phyloP scores from a whole-genome alignment of 1,284 basidiomycete genomes.

The Porogramme epimiltina region DNA sequence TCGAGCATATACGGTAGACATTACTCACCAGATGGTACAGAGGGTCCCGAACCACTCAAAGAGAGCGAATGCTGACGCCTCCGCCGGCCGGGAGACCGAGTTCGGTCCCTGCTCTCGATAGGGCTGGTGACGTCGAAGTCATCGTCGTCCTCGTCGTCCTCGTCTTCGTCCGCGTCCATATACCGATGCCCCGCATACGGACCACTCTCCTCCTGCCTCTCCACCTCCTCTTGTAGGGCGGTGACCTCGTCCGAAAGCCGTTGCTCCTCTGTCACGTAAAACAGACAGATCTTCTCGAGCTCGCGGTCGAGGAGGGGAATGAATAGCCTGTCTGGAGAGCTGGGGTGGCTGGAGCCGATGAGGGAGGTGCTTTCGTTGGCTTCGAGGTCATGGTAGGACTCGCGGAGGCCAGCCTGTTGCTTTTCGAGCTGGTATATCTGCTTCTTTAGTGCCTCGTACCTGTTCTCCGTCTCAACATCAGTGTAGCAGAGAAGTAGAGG shows the following conservation, averaged over 20 bases:
- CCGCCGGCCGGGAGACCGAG: conserved; percentile 29
- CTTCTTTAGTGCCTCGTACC: conserved; percentile 89
- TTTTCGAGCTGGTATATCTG: conserved; percentile 84
- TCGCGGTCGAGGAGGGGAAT: conserved; percentile 81
- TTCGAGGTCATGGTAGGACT: conserved; percentile 61
- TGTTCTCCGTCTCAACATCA: conserved; percentile 25
- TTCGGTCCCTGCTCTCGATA: conserved; percentile 22
- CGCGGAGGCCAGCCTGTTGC: conserved; percentile 49
- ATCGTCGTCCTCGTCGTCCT: conserved; percentile 69
- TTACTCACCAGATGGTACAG: conserved; percentile 28
- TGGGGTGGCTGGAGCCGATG: conserved; percentile 36
- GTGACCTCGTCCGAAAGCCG: conserved; percentile 69
- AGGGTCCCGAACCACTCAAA: conserved; percentile 27
- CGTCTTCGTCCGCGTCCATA: conserved; percentile 57
- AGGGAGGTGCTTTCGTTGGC: conserved; percentile 62
- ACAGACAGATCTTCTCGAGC: conserved; percentile 79
- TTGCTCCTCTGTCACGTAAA: conserved; percentile 80
- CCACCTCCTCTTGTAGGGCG: conserved; percentile 68
- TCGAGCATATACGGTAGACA: neutral
- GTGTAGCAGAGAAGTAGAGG: neutral
- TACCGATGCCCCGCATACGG: conserved; percentile 47
- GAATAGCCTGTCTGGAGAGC: conserved; percentile 63
- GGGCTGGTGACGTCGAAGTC: conserved; percentile 35
- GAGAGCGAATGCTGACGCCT: conserved; percentile 39
- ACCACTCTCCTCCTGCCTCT: conserved; percentile 67